Evolutionary conservation across 2,329 filamentous ascomycete species (phyloP), one percentile per base, ranked within the genome.

Genomic region (Shiraia bambusicola): DNA sequence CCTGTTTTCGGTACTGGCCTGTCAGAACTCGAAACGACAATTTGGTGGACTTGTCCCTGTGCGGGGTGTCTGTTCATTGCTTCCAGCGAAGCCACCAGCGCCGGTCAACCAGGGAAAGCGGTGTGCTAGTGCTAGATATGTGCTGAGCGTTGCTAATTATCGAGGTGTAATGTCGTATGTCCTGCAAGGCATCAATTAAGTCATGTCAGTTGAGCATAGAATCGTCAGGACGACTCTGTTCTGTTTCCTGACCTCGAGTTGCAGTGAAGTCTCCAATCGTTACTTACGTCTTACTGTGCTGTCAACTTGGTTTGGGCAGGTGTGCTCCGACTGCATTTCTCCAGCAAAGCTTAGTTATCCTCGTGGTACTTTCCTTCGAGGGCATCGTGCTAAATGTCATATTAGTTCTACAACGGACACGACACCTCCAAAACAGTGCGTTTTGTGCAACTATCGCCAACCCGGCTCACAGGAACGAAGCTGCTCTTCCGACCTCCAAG

Each of bases 1-100:
- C 28, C 37, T 37, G 46, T 52, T 29, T 43, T 38, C 16, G 48
- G 14, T 15, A 58, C 50, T 16, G 50, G 45, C 34, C 45, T 54
- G 54, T 53, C 52, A 46, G 54, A 52, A 47, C 52, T 35, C 35
- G 4, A 54, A 55, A 16, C 53, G 44, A 47, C 59, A 52, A 17
- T 46, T 49, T 19, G 30, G 34, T 27, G 32, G 34, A 36, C 44
- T 41, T 35, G 40, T 42, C 25, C 16, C 37, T 16, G 28, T 38
- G 13, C 40, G 40, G 44, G 16, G 28, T 24, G 40, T 41, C 38
- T 41, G 26, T 24, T 36, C 26, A 37, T 34, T 19, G 43, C 34
- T 38, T 47, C 36, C 28, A 44, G 31, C 17, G 36, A 34, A 33
- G 29, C 41, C 29, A 38, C 37, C 10, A 37, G 34, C 34, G 49